Percentiles rank a stretch among this genome's conserved stretches.
Evolutionary conservation across 495 filamentous ascomycete species (phyloP).

Genomic region (Talaromyces borbonicus): DNA sequence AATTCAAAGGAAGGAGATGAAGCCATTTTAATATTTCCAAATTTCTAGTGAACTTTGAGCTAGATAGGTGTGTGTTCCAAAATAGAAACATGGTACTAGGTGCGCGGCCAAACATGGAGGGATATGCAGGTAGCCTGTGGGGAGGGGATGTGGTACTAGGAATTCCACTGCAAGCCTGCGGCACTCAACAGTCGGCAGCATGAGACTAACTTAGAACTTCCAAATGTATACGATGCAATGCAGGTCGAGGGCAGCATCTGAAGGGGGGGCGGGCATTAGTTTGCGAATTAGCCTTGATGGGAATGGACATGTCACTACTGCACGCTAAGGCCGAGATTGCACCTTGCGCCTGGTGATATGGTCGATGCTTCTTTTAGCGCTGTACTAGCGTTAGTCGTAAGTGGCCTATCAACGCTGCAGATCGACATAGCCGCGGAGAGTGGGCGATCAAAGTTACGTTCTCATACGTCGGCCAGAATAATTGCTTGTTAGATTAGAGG

Average conservation of each 20-base stretch:
- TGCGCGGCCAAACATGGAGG: background rate
- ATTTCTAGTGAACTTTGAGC: background rate
- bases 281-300: constrained; percentile 1
- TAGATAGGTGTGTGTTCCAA: constrained; percentile 1
- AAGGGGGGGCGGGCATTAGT: background rate
- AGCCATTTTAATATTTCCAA: constrained; percentile 6
- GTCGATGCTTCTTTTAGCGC: constrained; percentile 4
- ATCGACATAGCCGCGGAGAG: background rate
- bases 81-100: constrained; percentile 3
- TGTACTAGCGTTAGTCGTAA: background rate
- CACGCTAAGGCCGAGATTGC: background rate
- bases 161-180: background rate
- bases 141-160: background rate
- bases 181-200: background rate
- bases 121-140: background rate
- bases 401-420: background rate
- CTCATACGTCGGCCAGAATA: background rate
- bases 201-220: background rate
- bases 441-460: background rate
- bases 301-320: constrained; percentile 5
- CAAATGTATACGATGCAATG: background rate
- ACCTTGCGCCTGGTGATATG: background rate
- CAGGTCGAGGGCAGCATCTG: background rate
- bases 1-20: background rate
- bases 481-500: background rate